These are phyloP conservation scores for Brettanomyces anomalus DNA, from an alignment of 805 yeast genomes.

Conservation along the genomic window DNA sequence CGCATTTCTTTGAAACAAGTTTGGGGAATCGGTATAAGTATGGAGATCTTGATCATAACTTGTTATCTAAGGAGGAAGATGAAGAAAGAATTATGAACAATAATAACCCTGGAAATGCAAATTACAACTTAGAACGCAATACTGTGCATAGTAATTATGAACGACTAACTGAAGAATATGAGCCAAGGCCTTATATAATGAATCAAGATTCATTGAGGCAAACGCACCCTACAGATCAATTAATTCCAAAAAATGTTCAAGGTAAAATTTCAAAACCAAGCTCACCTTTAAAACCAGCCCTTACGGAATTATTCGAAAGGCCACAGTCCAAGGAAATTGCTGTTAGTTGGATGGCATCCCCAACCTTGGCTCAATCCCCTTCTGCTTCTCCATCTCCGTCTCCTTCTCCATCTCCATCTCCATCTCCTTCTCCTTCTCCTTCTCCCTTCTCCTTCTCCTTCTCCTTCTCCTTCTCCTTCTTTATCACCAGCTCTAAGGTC, in stretches of 20 bases:
- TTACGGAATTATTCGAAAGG: slow-evolving; percentile 6
- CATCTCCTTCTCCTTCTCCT: too few species aligned
- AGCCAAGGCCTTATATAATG: slow-evolving; percentile 15
- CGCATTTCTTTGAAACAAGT: slow-evolving; percentile 23
- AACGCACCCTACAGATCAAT: slow-evolving; percentile 11
- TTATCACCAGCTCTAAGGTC: neutral
- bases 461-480: neutral
- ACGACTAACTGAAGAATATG: slow-evolving; percentile 2
- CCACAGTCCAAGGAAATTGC: slow-evolving; percentile 2
- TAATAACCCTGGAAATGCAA: too few species aligned
- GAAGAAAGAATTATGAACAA: too few species aligned
- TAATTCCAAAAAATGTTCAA: slow-evolving; percentile 14
- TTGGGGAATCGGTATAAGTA: too few species aligned
- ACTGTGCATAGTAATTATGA: neutral
- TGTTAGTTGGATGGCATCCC: neutral
- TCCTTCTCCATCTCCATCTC: neutral
- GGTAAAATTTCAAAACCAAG: slow-evolving; percentile 5
- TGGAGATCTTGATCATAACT: too few species aligned
- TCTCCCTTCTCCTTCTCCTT: neutral
- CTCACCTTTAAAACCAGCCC: slow-evolving; percentile 3
- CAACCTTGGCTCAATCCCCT: neutral
- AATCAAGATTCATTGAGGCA: slow-evolving; percentile 12
- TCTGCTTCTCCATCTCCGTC: neutral
- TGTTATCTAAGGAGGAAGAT: too few species aligned
- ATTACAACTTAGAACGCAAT: neutral